Evolutionary conservation across 208 protist genomes (phyloP), one percentile per base, ranked within the genome.

Genomic region (Leishmania lainsoni): DNA sequence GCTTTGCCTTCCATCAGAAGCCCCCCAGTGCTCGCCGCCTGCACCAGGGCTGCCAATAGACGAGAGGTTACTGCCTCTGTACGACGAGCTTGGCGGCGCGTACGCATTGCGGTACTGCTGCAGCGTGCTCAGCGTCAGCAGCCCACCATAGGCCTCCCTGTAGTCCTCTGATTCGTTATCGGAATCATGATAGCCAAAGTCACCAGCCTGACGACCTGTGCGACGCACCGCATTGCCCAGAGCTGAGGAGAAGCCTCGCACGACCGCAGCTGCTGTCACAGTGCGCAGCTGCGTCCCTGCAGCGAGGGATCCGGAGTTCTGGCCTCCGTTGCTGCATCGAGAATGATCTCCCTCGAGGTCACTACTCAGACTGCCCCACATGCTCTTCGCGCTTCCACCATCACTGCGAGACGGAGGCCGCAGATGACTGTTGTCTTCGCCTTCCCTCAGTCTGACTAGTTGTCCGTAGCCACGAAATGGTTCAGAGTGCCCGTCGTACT

Each of bases 121-220:
- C 54, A 83, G 72, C 14, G 78, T 81, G 78, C 80, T 76, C n/a
- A 77, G 79, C 26, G 83, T 83, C 54, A 92, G 81, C 59, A 90
- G 61, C 5, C 87, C 90, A 26, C 88, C 88, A 75, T 94, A 92
- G 20, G 88, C 86, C 48, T 88, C 86, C 5, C 65, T 83, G 74
- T 89, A 88, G 77, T 87, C 88, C 58, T 83, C 87, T 12, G 76
- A 81, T 68, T 91, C 88, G 63, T 93, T 86, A 56, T 94, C 87
- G 22, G 81, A 81, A 71, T 86, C 81, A 54, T 89, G 81, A 78
- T 91, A 88, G 45, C 87, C 83, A 22, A 92, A 89, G 49, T 83
- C 80, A 51, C 88, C 83, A 48, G 85, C 71, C 59, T 69, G 75
- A 45, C 73, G 79, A 16, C 85, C 83, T 16, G 87, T 87, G 76